A percentile compares a stretch with the other conserved stretches of the same genome.
Evolutionary conservation across 371 early-diverging fungal genomes (phyloP).

Genomic region (Dichotomocladium elegans): DNA sequence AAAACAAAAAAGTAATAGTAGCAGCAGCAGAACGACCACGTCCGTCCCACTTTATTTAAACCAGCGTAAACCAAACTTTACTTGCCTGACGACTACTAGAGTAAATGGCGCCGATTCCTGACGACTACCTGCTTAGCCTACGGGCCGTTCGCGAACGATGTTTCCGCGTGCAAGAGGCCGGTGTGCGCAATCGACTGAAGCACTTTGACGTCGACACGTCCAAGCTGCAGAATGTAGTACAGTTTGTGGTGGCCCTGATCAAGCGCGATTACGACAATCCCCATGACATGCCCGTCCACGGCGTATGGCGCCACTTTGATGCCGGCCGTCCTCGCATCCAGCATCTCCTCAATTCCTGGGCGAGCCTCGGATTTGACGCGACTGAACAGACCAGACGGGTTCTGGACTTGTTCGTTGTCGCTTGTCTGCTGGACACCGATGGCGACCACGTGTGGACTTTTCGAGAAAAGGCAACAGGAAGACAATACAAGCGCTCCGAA

Average conservation of each 20-base stretch:
- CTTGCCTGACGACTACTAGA: conserved; percentile 6
- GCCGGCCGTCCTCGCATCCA: conserved; percentile 56
- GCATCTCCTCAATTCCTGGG: conserved; percentile 49
- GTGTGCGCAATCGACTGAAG: conserved; percentile 45
- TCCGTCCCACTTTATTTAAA: too few relatives aligned
- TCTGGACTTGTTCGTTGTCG: conserved; percentile 82
- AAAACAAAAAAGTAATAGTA: too few relatives aligned
- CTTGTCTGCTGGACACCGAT: conserved; percentile 89
- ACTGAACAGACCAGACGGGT: conserved; percentile 69
- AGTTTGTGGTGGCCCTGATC: conserved; percentile 68
- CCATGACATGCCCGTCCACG: conserved; percentile 74
- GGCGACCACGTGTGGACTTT: conserved; percentile 82
- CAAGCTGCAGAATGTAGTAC: conserved; percentile 68
- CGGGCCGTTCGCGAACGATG: conserved; percentile 76
- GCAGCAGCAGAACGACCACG: too few relatives aligned
- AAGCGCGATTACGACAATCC: conserved; percentile 61
- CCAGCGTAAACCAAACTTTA: too few relatives aligned
- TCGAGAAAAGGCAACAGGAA: conserved; percentile 51
- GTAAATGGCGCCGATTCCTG: conserved; percentile 20
- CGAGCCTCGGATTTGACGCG: conserved; percentile 32
- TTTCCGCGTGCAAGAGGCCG: conserved; percentile 60
- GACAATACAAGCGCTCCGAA: conserved; percentile 67
- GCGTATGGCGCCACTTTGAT: conserved; percentile 88
- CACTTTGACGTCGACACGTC: conserved; percentile 71
- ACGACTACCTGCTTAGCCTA: conserved; percentile 65